Evolutionary conservation across 345 rosid species (phyloP), one percentile per base, ranked within the genome.

Genomic region (Rubroshorea leprosula): DNA sequence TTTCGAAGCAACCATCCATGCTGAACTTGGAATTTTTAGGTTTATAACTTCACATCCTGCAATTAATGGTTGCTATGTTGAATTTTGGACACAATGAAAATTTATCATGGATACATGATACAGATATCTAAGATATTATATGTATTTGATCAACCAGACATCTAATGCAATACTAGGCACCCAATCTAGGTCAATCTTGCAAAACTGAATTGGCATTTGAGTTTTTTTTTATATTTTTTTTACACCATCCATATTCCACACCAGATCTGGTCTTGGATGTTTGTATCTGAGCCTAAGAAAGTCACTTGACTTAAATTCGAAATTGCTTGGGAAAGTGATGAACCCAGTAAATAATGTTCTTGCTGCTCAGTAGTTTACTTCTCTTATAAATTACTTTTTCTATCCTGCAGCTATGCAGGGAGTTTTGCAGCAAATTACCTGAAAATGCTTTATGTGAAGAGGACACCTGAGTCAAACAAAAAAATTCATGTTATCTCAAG

Each of bases 401-500:
- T 49, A 19, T 23, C 48, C 31, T 54, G 55, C 77, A 92, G 98
- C 61, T 92, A 79, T 62, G 98, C 96, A 46, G 76, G 82, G 86
- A 78, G 86, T 70, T 83, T 78, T 63, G 87, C 91, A 39, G 84
- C 74, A 63, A 86, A 84, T 76, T 69, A 83, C 74, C 76, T 92
- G 86, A 92, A 92, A 79, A 74, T 72, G 76, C 51, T 83, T 2
- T 92, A 73, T 51, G 79, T 82, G 79, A 83, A 84, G 68, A 83
- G 95, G 75, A 80, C 93, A 35, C 95, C 95, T 52, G 83, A 77
- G 70, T 61, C 89, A 53, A 83, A 63, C 82, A 92, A 89, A 72
- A 72, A 76, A 21, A 68, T 92, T 55, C 98, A 92, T 73, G 83
- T 92, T 49, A 62, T 83, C 64, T 84, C 95, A 61, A 86, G 98